Evolutionary conservation across 345 rosid genomes (phyloP), one percentile per base, ranked within the genome.

Genomic region (Salix viminalis): DNA sequence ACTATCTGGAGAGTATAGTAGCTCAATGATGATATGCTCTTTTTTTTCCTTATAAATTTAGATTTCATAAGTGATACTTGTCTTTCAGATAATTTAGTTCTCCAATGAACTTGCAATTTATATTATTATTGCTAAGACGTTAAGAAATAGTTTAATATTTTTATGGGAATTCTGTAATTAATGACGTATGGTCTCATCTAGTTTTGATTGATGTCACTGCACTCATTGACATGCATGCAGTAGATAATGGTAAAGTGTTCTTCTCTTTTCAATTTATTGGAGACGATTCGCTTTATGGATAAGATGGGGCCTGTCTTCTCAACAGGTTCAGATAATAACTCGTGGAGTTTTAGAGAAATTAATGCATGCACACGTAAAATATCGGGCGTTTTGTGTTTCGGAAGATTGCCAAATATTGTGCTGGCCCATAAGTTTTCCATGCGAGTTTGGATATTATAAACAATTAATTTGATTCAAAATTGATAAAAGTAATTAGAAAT

Each of bases 391-490:
- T 26, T 65, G 24, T 72, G 48, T 72, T 73, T 61, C 69, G 16
- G 50, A 36, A 13, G 23, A 50, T 7, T 54, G 66, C 60, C 11
- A 7, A 19, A 6, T 19, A 7, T 19, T 71, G 46, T 11, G 48
- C 48, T 9, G 13, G 48, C 30, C 66, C 13, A 41, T 58, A 54
- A 19, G 66, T 56, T 54, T 75, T 54, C 72, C 71, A 37, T 67
- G 69, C 26, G 24, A 36, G 37, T 37, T 52, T 64, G n/a, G 68
- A 73, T 61, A 75, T 67, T 24, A 39, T 54, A 75, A 36, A 75
- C 23, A 67, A 75, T 5, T 36, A 36, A 36, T 67, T 65, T 58
- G 67, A 75, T 75, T 56, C 56, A 67, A 66, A 66, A 7, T 1
- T 21, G 9, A 32, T 34, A 7, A 4, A 8, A 36, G 39, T 30